Conservation (phyloP, 1,284 basidiomycete genomes). For the Melampsora americana region DNA sequence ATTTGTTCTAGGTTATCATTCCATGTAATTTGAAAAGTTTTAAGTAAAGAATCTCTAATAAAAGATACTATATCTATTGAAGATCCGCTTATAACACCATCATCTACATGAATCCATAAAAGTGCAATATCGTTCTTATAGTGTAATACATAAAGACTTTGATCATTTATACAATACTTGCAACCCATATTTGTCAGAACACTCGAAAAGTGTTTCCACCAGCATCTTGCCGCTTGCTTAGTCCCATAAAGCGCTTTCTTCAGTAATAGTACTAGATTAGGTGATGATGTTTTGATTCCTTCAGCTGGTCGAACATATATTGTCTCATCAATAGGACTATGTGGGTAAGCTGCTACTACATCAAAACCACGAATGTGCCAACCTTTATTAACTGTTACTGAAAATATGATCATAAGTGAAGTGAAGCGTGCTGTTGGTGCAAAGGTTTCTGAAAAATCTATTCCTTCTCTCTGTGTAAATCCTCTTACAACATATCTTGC, state of each 20-base stretch:
- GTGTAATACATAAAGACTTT: background rate
- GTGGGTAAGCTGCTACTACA: slow-evolving; percentile 12
- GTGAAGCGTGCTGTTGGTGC: slow-evolving; percentile 14
- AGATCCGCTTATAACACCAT: background rate
- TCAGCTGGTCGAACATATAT: slow-evolving; percentile 1
- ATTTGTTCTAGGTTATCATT: slow-evolving; percentile 3
- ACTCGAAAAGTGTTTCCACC: slow-evolving; percentile 4
- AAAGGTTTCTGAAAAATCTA: slow-evolving; percentile 13
- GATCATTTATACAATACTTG: background rate
- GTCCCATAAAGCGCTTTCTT: slow-evolving; percentile 7
- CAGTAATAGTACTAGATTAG: too few relatives aligned
- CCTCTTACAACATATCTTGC: slow-evolving; percentile 10
- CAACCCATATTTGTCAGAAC: background rate
- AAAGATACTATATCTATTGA: background rate
- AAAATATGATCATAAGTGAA: background rate
- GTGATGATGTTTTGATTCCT: background rate
- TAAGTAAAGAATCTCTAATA: background rate
- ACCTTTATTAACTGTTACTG: background rate
- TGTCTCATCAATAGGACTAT: slow-evolving; percentile 13
- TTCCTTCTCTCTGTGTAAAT: slow-evolving; percentile 6
- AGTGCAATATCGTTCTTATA: background rate
- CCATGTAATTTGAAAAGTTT: background rate
- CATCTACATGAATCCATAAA: slow-evolving; percentile 14
- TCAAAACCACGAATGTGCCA: background rate
- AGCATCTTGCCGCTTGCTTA: slow-evolving; percentile 5